Evolutionary conservation across 2,329 filamentous ascomycete species (phyloP).

Genomic region (Phaeosphaeria sp.): DNA sequence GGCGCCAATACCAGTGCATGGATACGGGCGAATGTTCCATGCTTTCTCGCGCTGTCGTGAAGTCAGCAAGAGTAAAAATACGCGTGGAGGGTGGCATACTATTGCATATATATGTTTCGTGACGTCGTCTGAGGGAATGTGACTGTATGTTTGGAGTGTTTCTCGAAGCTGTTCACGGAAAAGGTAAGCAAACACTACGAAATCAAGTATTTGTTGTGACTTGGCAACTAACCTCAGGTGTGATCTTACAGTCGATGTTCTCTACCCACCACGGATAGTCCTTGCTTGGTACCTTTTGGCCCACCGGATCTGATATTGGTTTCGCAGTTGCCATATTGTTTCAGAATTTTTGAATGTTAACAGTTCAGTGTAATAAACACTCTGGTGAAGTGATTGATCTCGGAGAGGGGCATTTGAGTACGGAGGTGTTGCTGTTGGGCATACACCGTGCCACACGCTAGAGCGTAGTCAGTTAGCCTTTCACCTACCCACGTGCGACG

Average conservation of each 20-base stretch:
- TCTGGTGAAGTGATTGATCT: not conserved
- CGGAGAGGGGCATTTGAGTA: not conserved
- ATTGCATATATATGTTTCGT: not conserved
- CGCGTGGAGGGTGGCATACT: not conserved
- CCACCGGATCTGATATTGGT: not conserved
- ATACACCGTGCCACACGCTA: not conserved
- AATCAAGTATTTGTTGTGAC: not conserved
- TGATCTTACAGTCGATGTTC: not conserved
- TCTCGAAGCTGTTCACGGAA: not conserved
- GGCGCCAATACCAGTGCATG: not conserved
- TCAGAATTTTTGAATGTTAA: not conserved
- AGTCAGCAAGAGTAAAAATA: not conserved
- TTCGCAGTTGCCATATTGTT: not conserved
- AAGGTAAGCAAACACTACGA: not conserved
- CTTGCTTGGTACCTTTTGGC: not conserved
- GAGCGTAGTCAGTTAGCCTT: not conserved
- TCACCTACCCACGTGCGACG: not conserved
- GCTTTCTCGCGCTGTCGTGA: not conserved
- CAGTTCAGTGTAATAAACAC: not conserved
- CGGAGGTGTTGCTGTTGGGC: not conserved
- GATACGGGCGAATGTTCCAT: not conserved
- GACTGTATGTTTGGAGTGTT: not conserved
- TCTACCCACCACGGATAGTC: not conserved
- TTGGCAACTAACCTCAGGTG: not conserved
- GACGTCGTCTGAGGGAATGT: not conserved